Base-by-base conservation (phyloP, 768 basidiomycete genomes). In the Hericium rajendrae region DNA sequence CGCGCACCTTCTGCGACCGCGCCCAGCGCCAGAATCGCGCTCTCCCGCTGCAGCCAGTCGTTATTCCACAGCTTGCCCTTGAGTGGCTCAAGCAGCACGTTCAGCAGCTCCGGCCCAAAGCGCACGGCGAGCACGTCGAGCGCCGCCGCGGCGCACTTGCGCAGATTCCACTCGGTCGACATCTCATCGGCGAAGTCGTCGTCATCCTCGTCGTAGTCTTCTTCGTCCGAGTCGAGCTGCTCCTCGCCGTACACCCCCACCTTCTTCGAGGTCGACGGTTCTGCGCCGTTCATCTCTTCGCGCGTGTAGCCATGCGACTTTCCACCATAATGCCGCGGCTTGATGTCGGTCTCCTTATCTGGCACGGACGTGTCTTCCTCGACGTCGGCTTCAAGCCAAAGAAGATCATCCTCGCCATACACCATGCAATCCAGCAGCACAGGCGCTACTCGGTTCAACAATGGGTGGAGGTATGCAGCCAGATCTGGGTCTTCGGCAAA, bases 61-160 rank as follows among this genome's bases (percentile, higher is more conserved):
- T 73, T 68, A 64, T 86, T 91, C 86, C 94, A 97, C 32, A 99
- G 77, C 68, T 95, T 93, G 60, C 90, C 87, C 75, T 97, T 95
- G 69, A 99, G 72, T 28, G 89, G 87, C 5, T 89, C 85, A 26
- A 99, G 78, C 24, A 98, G 76, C 48, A 97, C 88, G 59, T 88
- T 88, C 66, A 99, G 74, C 57, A 98, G 74, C 58, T 97, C 94
- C n/a, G 79, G 80, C 38, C 86, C 85, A 66, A 97, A 98, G 43
- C 91, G 84, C 16, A 98, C 93, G 2, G 94, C 93, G 57, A 99
- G 82, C 26, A 99, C 94, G 69, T 99, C 97, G 57, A 99, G 76
- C 10, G 97, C 97, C 0, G 97, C 97, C 0, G 97, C 97, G 2
- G 94, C 93, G 67, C 97, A 99, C 74, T 99, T 99, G 61, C 97